Evolutionary conservation across 805 yeast species (phyloP).

Genomic region (Ogataea nitratoaversa): DNA sequence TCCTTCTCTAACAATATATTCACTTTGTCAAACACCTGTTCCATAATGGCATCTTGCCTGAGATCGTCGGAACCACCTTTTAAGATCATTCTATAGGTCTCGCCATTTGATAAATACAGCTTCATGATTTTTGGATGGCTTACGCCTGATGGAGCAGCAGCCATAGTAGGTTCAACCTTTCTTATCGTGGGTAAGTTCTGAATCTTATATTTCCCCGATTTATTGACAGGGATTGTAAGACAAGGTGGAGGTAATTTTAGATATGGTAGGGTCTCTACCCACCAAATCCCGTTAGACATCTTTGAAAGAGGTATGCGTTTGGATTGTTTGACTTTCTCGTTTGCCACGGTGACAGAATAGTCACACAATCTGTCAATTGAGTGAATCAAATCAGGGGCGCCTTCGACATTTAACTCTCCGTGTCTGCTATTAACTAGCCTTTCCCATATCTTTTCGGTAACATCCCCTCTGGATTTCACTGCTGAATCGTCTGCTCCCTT

Average conservation of each 20-base stretch:
- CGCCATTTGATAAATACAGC: slow-evolving; percentile 55
- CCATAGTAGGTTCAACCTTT: slow-evolving; percentile 41
- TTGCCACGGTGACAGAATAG: slow-evolving; percentile 48
- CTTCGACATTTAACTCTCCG: slow-evolving; percentile 7
- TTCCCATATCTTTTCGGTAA: slow-evolving; percentile 48
- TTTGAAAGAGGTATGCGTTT: slow-evolving; percentile 30
- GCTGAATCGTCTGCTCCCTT: slow-evolving; percentile 33
- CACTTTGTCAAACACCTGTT: slow-evolving; percentile 89
- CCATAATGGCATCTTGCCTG: slow-evolving; percentile 96
- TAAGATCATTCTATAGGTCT: slow-evolving; percentile 52
- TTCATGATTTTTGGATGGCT: slow-evolving; percentile 81
- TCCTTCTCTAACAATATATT: slow-evolving; percentile 58
- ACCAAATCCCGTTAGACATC: slow-evolving; percentile 46
- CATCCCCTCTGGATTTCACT: slow-evolving; percentile 42
- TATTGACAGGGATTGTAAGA: slow-evolving; percentile 36
- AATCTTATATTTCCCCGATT: slow-evolving; percentile 38
- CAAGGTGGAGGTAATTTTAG: slow-evolving; percentile 67
- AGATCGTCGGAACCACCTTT: slow-evolving; percentile 90
- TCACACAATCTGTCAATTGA: slow-evolving; percentile 51
- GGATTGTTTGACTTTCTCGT: slow-evolving; percentile 36
- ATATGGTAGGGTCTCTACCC: slow-evolving; percentile 48
- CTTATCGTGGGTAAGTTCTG: slow-evolving; percentile 31
- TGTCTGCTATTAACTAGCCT: slow-evolving; percentile 24
- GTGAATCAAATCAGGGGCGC: slow-evolving; percentile 25
- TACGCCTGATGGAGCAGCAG: slow-evolving; percentile 76